Evolutionary conservation across 2,329 filamentous ascomycete genomes (phyloP).

Genomic region (Teratosphaeriaceae sp.): DNA sequence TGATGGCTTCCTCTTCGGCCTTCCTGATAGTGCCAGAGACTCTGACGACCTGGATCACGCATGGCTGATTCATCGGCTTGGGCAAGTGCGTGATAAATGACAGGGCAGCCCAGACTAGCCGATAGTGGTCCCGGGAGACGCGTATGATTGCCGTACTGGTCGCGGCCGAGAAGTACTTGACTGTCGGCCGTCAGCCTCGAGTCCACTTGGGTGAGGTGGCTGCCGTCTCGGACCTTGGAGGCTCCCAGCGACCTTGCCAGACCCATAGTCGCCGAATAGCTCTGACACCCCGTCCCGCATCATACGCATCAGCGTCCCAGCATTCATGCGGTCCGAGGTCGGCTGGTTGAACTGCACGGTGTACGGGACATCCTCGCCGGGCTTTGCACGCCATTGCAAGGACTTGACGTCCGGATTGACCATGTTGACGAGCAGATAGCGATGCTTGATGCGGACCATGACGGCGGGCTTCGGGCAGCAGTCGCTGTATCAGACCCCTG

Average conservation of each 20-base stretch:
- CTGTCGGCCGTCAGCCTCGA: constrained; percentile 39
- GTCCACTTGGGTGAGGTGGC: neutral
- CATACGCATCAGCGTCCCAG: constrained; percentile 57
- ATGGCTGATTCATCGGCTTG: constrained; percentile 52
- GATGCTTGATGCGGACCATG: constrained; percentile 96
- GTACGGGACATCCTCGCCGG: constrained; percentile 42
- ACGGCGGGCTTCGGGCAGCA: neutral
- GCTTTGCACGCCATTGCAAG: constrained; percentile 21
- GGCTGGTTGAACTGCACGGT: constrained; percentile 72
- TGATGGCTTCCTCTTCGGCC: constrained; percentile 66
- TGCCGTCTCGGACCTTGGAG: constrained; percentile 58
- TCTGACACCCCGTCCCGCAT: constrained; percentile 64
- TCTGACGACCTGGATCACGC: constrained; percentile 76
- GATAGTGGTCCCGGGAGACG: constrained; percentile 73
- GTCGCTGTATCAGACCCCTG: too few relatives aligned
- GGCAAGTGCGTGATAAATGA: constrained; percentile 70
- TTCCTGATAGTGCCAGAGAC: constrained; percentile 93
- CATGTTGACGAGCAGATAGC: constrained; percentile 92
- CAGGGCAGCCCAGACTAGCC: constrained; percentile 83
- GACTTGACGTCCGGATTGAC: constrained; percentile 60
- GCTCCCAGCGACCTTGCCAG: constrained; percentile 63
- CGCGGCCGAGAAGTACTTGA: constrained; percentile 88
- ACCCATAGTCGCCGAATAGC: constrained; percentile 84
- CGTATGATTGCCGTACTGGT: constrained; percentile 91
- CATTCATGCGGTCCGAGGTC: constrained; percentile 63